phyloP scores from a whole-genome alignment of 352 stramenopile species.

The Phytophthora quininea region DNA sequence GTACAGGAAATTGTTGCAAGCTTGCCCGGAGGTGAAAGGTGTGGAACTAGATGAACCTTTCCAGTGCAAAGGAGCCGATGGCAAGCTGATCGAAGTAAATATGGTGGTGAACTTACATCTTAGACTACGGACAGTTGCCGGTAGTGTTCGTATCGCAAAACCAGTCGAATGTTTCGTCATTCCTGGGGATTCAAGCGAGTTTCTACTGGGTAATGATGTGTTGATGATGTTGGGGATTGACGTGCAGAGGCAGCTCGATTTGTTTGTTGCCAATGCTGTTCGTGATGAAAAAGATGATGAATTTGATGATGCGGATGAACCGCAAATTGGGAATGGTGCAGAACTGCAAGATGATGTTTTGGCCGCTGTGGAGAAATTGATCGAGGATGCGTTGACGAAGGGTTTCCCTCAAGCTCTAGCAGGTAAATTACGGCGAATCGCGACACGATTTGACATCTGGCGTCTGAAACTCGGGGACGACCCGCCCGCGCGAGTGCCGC shows the following conservation, averaged over 20 bases:
- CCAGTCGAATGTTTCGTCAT: constrained; percentile 23
- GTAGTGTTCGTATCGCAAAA: constrained; percentile 10
- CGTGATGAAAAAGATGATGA: constrained; percentile 2
- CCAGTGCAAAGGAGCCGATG: constrained; percentile 7
- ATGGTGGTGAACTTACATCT: constrained; percentile 13
- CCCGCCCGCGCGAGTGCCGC: constrained; percentile 18
- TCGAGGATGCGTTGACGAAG: constrained; percentile 1
- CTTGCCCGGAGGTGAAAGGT: neutral
- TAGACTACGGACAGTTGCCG: constrained; percentile 9
- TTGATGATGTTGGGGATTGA: constrained; percentile 16
- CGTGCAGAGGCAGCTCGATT: constrained; percentile 12
- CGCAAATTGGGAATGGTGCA: neutral
- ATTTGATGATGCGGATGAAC: constrained; percentile 15
- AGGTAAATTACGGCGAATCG: constrained; percentile 4
- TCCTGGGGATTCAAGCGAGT: constrained; percentile 11
- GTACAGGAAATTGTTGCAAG: constrained; percentile 1
- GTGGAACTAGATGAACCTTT: neutral
- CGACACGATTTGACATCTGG: constrained; percentile 11
- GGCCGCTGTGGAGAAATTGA: neutral
- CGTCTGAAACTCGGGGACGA: constrained; percentile 22
- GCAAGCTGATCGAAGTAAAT: constrained; percentile 8
- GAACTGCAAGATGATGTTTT: constrained; percentile 1
- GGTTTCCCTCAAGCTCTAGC: neutral
- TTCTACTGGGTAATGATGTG: constrained; percentile 21
- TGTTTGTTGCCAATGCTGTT: constrained; percentile 7